Evolutionary conservation across 1,139 yeast species (phyloP).

Genomic region (Sugiyamaella novakii): DNA sequence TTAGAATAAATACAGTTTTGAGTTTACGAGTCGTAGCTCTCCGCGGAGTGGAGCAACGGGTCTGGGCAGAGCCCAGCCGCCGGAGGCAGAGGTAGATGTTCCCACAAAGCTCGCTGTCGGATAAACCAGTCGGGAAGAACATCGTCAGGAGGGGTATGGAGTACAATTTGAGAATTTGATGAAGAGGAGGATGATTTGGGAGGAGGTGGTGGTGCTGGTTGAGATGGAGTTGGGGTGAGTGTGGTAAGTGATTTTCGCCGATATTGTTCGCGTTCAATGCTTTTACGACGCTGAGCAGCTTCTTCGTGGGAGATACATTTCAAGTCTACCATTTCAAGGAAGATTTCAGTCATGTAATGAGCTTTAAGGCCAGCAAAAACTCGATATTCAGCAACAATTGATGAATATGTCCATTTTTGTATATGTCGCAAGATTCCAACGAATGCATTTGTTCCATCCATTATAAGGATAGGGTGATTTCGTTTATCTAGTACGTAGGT

Average conservation of each 20-base stretch:
- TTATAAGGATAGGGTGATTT: constrained; percentile 68
- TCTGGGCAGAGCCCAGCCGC: too few relatives aligned
- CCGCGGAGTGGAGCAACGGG: too few relatives aligned
- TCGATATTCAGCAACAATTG: constrained; percentile 82
- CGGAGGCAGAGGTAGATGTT: too few relatives aligned
- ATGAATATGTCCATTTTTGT: constrained; percentile 86
- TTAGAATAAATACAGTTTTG: constrained; percentile 7
- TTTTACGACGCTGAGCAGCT: constrained; percentile 27
- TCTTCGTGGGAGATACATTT: constrained; percentile 30
- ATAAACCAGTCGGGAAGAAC: constrained; percentile 74
- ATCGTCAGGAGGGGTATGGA: constrained; percentile 57
- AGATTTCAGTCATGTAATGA: constrained; percentile 80
- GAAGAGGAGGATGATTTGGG: not conserved
- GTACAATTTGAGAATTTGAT: constrained; percentile 17
- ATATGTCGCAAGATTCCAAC: constrained; percentile 78
- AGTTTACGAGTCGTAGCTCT: too few relatives aligned
- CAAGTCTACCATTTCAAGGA: constrained; percentile 65
- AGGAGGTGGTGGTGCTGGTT: not conserved
- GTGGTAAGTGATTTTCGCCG: constrained; percentile 4
- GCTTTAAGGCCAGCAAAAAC: constrained; percentile 72
- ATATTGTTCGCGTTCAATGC: constrained; percentile 23
- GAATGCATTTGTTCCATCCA: constrained; percentile 79
- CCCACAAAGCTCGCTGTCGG: constrained; percentile 63
- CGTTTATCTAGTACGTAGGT: constrained; percentile 58
- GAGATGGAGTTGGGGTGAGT: not conserved